Evolutionary conservation across 768 basidiomycete species (phyloP), one percentile per base, ranked within the genome.

Genomic region (Podaxis sp.): DNA sequence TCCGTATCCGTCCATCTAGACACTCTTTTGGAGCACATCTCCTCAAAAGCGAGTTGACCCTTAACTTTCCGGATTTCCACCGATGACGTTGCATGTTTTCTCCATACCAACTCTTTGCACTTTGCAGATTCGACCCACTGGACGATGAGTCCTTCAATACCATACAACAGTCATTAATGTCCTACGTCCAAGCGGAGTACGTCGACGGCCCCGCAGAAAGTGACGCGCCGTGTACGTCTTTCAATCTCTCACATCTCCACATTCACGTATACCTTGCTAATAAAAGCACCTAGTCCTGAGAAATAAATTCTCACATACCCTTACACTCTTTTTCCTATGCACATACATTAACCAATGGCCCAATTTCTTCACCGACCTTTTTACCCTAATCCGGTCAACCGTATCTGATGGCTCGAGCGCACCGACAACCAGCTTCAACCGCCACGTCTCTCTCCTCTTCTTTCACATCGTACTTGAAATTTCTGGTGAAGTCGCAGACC

Each of bases 401-500:
- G 52, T 60, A 25, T 80, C 84, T 28, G 81, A 85, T 9, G 77
- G 79, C 42, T 78, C 83, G 13, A 59, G n/a, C 38, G 4, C 44
- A 23, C 36, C 52, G n/a, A 76, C 80, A 64, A 76, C 83, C 42
- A 78, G 83, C 25, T 86, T 89, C 75, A 96, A 95, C 71, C 84
- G 84, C 47, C 91, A 95, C 68, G 83, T 96, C 35, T 90, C 90
- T 21, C 81, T 95, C 28, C 82, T 99, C 61, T 87, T 97, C 71
- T 91, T 98, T 71, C 94, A 91, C 68, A 80, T 98, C 66, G 80
- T 99, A 47, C 86, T 91, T 61, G 97, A 99, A 72, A 95, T 98
- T 57, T 95, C 95, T 0, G 91, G 91, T 11, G 97, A 99, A 73
- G 91, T 98, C n/a, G 93, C 93, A 53, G 97, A 99, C 76, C 90